These are phyloP conservation scores for Colletotrichum sansevieriae DNA, from an alignment of 2,329 filamentous ascomycete genomes.

Conservation along the genomic window DNA sequence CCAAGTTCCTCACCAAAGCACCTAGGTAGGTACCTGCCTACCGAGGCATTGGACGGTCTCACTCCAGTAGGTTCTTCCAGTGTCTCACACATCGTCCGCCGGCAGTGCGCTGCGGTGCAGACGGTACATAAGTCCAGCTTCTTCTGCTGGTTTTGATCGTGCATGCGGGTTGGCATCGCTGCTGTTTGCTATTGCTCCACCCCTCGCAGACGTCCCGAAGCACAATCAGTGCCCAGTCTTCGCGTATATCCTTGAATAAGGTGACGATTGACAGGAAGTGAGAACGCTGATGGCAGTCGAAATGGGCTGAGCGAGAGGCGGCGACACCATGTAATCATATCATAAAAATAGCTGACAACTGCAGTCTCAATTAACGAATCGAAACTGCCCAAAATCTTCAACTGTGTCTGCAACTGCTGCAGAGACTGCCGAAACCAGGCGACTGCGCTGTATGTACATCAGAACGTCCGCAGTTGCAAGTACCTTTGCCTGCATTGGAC, in stretches of 20 bases:
- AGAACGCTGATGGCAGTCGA: not conserved
- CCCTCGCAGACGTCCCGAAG: too few species aligned
- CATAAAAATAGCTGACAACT: conserved; percentile 25
- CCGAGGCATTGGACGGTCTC: conserved; percentile 2
- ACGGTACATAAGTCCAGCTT: conserved; percentile 16
- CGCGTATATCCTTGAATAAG: not conserved
- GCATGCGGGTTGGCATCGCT: not conserved
- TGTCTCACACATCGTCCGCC: conserved; percentile 28
- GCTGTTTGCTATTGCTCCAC: not conserved
- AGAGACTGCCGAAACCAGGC: not conserved
- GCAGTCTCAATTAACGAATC: not conserved
- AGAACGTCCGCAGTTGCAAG: conserved; percentile 5
- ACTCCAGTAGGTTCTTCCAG: not conserved
- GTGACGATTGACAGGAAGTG: conserved; percentile 28
- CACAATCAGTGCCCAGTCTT: too few species aligned
- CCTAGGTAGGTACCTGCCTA: not conserved
- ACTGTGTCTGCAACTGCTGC: conserved; percentile 4
- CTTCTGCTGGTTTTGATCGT: conserved; percentile 2
- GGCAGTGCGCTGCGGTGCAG: conserved; percentile 15
- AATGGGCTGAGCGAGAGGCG: conserved; percentile 16
- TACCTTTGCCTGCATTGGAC: conserved; percentile 4
- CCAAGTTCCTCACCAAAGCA: not conserved
- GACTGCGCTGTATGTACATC: not conserved
- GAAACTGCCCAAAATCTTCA: conserved; percentile 6
- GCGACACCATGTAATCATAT: not conserved